Conservation (phyloP, 148 eudicot species). For the Mesembryanthemum crystallinum region DNA sequence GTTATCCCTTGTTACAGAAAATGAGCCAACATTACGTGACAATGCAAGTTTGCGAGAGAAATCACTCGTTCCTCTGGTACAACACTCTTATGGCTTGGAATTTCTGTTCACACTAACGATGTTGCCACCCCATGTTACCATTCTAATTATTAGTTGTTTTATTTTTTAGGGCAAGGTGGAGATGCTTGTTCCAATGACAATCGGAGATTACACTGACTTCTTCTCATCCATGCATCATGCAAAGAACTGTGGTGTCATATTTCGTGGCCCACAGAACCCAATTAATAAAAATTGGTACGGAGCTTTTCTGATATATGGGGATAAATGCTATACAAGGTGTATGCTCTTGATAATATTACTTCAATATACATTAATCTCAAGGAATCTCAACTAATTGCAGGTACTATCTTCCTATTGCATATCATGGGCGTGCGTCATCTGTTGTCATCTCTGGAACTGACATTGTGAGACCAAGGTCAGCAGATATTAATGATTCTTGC, state of each 20-base stretch:
- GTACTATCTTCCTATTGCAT: slow-evolving; percentile 93
- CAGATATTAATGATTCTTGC: not conserved
- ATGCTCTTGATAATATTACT: slow-evolving; percentile 3
- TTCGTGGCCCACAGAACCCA: slow-evolving; percentile 78
- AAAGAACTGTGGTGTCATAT: slow-evolving; percentile 77
- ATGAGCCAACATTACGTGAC: slow-evolving; percentile 76
- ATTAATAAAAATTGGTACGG: slow-evolving; percentile 71
- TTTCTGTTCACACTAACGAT: not conserved
- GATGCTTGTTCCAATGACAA: slow-evolving; percentile 76
- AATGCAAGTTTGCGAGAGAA: slow-evolving; percentile 60
- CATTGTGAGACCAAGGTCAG: slow-evolving; percentile 83
- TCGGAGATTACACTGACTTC: slow-evolving; percentile 95
- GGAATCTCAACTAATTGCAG: slow-evolving; percentile 36
- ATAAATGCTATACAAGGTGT: not conserved
- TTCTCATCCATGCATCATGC: slow-evolving; percentile 90
- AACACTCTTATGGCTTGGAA: not conserved
- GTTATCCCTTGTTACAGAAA: slow-evolving; percentile 39
- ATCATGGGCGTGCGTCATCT: slow-evolving; percentile 98
- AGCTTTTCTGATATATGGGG: not conserved
- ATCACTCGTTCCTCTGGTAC: slow-evolving; percentile 68
- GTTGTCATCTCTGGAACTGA: slow-evolving; percentile 89
- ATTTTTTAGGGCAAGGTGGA: slow-evolving; percentile 60
- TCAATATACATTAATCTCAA: slow-evolving; percentile 12
- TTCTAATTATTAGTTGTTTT: slow-evolving; percentile 6
- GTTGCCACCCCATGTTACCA: not conserved